Evolutionary conservation across 2,329 filamentous ascomycete genomes (phyloP), one percentile per base, ranked within the genome.

Genomic region (Hymenoscyphus repandus): DNA sequence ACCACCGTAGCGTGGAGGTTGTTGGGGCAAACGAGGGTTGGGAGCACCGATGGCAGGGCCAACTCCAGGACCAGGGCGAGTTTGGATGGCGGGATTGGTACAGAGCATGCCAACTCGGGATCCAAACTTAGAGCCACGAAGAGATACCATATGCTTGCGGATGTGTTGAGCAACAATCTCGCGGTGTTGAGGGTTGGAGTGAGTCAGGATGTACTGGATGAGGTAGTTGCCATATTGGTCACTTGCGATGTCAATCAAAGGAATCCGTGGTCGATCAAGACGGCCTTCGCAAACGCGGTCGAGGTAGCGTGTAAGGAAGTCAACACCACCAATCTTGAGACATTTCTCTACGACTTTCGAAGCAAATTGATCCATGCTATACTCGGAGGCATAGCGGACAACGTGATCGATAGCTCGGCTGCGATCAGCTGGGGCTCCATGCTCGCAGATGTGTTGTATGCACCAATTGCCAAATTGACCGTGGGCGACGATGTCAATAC

Each of bases 391-490:
- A 70, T 90, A 95, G 57, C 86, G 86, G 59, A 99, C 86, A 64
- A 99, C 92, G 69, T 97, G 92, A 61, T 99, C 92, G 64, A 96
- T 86, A 40, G 95, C 93, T 60, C 91, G 86, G 70, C 86, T 92
- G 62, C 92, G 91, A 70, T 99, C 95, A 37, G 86, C 84, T 31
- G 91, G 87, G 51, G 86, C 86, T 45, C 95, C 92, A 66, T 99
- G 93, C 70, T 99, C 93, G 70, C 93, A 99, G 62, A 99, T 90
- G 71, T 99, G 93, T 72, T 99, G 93, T 64, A 99, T 97, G 73
- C 93, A 99, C 93, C 93, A 99, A 69, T 99, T 99, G 50, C 93
- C 93, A 66, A 99, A 99, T 68, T 99, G 93, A 22, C 93, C 93
- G 68, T 96, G 92, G 52, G 93, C 88, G 64, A 99, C 90, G 55